These are phyloP conservation scores for Fraxinus ornus DNA, from an alignment of 305 asterid genomes.

Conservation along the genomic window DNA sequence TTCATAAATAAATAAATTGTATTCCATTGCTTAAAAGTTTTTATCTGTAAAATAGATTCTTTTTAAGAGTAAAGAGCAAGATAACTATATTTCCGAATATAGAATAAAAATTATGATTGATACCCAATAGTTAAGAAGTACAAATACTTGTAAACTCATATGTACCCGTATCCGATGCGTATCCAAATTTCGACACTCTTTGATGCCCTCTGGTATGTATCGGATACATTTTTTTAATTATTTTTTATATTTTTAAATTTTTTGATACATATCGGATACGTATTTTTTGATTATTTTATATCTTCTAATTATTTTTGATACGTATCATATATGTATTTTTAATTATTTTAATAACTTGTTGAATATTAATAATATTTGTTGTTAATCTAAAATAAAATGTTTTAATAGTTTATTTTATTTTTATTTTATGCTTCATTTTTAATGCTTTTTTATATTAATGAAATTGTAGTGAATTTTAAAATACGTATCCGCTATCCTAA, in stretches of 20 bases:
- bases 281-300: too few relatives aligned
- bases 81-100: neutral
- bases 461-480: neutral
- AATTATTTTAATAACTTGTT: too few relatives aligned
- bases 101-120: neutral
- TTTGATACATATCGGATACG: neutral
- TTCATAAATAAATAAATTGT: neutral
- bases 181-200: neutral
- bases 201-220: neutral
- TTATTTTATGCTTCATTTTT: neutral
- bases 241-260: too few relatives aligned
- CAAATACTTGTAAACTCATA: neutral
- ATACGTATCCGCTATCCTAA: neutral
- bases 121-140: neutral
- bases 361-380: too few relatives aligned
- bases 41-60: neutral
- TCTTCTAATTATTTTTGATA: too few relatives aligned
- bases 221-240: too few relatives aligned
- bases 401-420: too few relatives aligned
- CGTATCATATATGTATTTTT: neutral
- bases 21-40: neutral
- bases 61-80: neutral
- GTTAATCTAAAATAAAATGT: neutral
- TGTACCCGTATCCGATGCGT: neutral
- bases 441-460: neutral